Evolutionary conservation across 2,329 filamentous ascomycete genomes (phyloP).

Genomic region (Leptographium lundbergii): DNA sequence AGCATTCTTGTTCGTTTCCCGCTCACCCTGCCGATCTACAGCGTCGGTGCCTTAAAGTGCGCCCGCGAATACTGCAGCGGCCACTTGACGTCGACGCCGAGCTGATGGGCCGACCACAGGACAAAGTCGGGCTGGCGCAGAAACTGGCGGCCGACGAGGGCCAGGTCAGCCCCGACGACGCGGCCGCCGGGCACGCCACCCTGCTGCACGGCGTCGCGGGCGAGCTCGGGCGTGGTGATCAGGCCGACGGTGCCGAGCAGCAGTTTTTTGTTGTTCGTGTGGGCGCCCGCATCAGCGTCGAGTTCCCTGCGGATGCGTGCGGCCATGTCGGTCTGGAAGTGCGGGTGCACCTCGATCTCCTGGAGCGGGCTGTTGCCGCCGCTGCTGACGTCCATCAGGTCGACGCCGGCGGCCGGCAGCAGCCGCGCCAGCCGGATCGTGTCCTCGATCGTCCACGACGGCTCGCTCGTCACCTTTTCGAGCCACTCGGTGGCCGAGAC

Average conservation of each 20-base stretch:
- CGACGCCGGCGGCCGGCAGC: slow-evolving; percentile 61
- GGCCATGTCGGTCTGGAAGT: slow-evolving; percentile 65
- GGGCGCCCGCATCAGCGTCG: slow-evolving; percentile 29
- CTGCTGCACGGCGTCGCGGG: slow-evolving; percentile 43
- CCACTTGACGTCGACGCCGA: slow-evolving; percentile 59
- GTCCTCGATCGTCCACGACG: slow-evolving; percentile 57
- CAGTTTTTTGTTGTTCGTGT: slow-evolving; percentile 30
- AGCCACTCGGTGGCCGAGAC: slow-evolving; percentile 54
- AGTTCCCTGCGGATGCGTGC: slow-evolving; percentile 57
- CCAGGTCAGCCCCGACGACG: slow-evolving; percentile 49
- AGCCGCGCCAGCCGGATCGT: slow-evolving; percentile 54
- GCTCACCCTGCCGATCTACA: background rate
- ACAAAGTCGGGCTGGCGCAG: slow-evolving; percentile 73
- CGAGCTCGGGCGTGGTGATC: slow-evolving; percentile 57
- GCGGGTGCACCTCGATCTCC: slow-evolving; percentile 45
- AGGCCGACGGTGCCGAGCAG: slow-evolving; percentile 63
- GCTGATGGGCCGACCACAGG: slow-evolving; percentile 56
- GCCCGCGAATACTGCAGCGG: slow-evolving; percentile 50
- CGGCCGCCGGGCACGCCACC: slow-evolving; percentile 19
- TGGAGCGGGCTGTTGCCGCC: slow-evolving; percentile 56
- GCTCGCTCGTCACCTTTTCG: slow-evolving; percentile 26
- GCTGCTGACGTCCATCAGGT: slow-evolving; percentile 71
- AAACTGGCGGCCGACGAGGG: slow-evolving; percentile 63
- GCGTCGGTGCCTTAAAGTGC: slow-evolving; percentile 5
- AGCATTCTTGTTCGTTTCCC: background rate